Evolutionary conservation across 2,329 filamentous ascomycete genomes (phyloP), one percentile per base, ranked within the genome.

Genomic region (Hypoxylon sp.): DNA sequence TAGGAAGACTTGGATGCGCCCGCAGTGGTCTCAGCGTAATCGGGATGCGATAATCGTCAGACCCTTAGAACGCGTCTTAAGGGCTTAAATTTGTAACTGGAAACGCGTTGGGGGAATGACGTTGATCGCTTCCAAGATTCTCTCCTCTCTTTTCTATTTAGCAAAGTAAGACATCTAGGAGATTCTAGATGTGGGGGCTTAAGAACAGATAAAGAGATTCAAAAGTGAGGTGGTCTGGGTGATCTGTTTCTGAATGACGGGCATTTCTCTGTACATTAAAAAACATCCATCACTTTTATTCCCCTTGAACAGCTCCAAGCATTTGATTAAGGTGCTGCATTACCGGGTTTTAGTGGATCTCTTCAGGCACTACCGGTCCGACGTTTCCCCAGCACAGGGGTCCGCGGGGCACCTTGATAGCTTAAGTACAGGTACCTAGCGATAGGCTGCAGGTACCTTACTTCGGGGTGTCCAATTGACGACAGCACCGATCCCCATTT

Each of bases 331-430:
- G 52, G 48, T 51, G 28, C 60, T 65, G 46, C 34, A 52, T 36
- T 53, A 49, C 57, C 46, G 63, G 62, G 45, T 56, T 70, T 67
- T 66, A 63, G 70, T 68, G 67, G 67, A 53, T 48, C 62, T 52
- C 48, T 41, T 59, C 32, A 55, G 58, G 51, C 45, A 19, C 41
- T 5, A 25, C 36, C 72, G 72, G 72, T 71, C 73, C 73, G 73
- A 74, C 65, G 53, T 74, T 74, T 75, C 65, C 68, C 69, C 73
- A 71, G 56, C 51, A 67, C 61, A 64, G 48, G 70, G 65, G 48
- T 60, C 21, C 41, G 45, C 45, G 50, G 52, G 46, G 60, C 21
- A 66, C 38, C 41, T 57, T 21, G 23, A 38, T 23, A 34, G 30
- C 17, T 9, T 11, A 45, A n/a, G 52, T 60, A 51, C 41, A 67